Conservation (phyloP, 129 eudicot genomes). For the Ambrosia trifida region DNA sequence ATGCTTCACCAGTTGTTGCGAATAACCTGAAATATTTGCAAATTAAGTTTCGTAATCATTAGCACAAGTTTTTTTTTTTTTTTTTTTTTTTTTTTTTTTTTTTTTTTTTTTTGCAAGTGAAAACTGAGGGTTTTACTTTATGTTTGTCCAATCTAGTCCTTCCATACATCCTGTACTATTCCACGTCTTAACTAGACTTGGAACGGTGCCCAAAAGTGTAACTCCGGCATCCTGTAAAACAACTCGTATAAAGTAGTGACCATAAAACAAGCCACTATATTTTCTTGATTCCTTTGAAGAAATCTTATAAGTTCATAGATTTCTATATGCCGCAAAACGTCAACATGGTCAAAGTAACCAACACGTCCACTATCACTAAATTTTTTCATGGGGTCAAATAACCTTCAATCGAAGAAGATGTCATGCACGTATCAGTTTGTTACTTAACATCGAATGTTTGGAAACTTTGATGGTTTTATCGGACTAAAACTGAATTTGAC, state of each 20-base stretch:
- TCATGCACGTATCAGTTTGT: too few relatives aligned
- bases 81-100: too few relatives aligned
- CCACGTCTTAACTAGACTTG: slow-evolving; percentile 95
- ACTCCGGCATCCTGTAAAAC: slow-evolving; percentile 80
- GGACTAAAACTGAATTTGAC: not conserved
- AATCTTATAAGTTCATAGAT: not conserved
- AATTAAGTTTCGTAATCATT: slow-evolving; percentile 14
- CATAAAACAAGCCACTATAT: not conserved
- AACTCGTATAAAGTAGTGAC: not conserved
- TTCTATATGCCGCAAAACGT: not conserved
- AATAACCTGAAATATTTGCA: slow-evolving; percentile 52
- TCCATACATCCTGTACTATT: slow-evolving; percentile 82
- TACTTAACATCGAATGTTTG: not conserved
- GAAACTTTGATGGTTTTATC: not conserved
- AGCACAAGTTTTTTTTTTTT: not conserved
- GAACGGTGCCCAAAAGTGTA: slow-evolving; percentile 82
- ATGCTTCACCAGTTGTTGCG: slow-evolving; percentile 83
- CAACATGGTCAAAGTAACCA: not conserved
- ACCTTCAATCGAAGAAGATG: not conserved
- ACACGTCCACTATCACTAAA: not conserved
- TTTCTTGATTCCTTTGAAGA: not conserved
- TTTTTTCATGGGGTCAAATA: not conserved
- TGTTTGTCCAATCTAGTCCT: slow-evolving; percentile 85
- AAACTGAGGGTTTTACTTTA: slow-evolving; percentile 46
- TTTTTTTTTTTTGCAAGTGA: too few relatives aligned